phyloP scores from a whole-genome alignment of 345 rosid genomes.

The Hevea brasiliensis region DNA sequence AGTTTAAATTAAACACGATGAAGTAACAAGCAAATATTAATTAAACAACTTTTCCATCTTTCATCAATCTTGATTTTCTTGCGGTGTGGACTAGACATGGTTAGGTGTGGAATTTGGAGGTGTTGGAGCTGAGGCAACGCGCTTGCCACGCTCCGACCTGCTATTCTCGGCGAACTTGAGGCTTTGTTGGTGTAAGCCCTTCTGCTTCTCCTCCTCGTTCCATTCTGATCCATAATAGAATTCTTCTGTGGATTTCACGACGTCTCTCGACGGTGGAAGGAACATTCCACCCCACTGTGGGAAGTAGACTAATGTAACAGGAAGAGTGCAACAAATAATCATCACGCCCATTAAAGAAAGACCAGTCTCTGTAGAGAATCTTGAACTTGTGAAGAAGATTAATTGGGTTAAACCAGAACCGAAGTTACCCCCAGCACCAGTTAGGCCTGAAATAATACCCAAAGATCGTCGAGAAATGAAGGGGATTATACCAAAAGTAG shows the following conservation, averaged over 20 bases:
- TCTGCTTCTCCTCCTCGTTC: conserved; percentile 65
- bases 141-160: conserved; percentile 64
- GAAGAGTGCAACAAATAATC: conserved; percentile 63
- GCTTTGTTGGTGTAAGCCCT: conserved; percentile 58
- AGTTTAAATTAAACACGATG: too few relatives aligned
- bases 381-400: conserved; percentile 55
- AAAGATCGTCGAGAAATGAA: conserved; percentile 72
- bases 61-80: background rate
- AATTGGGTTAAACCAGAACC: conserved; percentile 78
- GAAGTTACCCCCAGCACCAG: conserved; percentile 77
- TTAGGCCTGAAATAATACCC: conserved; percentile 74
- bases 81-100: conserved; percentile 33
- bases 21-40: too few relatives aligned
- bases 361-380: conserved; percentile 56
- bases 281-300: conserved; percentile 91
- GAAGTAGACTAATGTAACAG: conserved; percentile 61
- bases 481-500: conserved; percentile 72
- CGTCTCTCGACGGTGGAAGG: conserved; percentile 48
- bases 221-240: conserved; percentile 58
- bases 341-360: conserved; percentile 67
- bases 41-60: too few relatives aligned
- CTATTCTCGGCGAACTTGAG: conserved; percentile 74
- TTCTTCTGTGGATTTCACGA: conserved; percentile 49
- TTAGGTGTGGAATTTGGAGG: conserved; percentile 47
- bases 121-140: conserved; percentile 41